Conservation (phyloP, 352 stramenopile genomes). For the Phytophthora podocarpi region DNA sequence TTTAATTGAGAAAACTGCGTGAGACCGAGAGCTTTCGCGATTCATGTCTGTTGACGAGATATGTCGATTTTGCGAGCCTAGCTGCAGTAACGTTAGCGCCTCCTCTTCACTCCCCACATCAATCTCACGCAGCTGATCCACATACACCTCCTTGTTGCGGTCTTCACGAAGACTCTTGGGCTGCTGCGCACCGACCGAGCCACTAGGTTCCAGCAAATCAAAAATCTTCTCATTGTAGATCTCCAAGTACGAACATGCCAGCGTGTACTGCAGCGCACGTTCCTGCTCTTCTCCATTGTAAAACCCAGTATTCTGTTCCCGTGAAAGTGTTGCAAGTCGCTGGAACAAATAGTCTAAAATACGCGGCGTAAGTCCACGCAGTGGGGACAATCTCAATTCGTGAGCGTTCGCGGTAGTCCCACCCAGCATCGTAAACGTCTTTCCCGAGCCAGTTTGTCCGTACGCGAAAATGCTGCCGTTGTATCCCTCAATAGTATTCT, state of each 20-base stretch:
- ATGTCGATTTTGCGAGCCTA: slow-evolving; percentile 88
- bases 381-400: slow-evolving; percentile 51
- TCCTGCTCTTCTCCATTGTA: slow-evolving; percentile 35
- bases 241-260: slow-evolving; percentile 89
- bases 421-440: slow-evolving; percentile 91
- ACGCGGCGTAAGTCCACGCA: slow-evolving; percentile 80
- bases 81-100: slow-evolving; percentile 74
- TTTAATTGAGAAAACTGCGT: slow-evolving; percentile 97
- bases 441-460: slow-evolving; percentile 87
- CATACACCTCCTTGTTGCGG: slow-evolving; percentile 76
- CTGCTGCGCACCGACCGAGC: slow-evolving; percentile 46
- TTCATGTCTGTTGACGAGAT: slow-evolving; percentile 98
- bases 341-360: slow-evolving; percentile 87
- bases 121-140: slow-evolving; percentile 77
- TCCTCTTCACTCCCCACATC: slow-evolving; percentile 65
- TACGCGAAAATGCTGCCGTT: slow-evolving; percentile 92
- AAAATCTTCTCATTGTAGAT: slow-evolving; percentile 94
- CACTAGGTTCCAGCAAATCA: slow-evolving; percentile 77
- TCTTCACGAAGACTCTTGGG: slow-evolving; percentile 82
- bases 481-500: slow-evolving; percentile 85
- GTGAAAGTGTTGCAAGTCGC: slow-evolving; percentile 48
- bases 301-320: slow-evolving; percentile 47
- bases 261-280: slow-evolving; percentile 52
- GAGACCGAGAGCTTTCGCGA: slow-evolving; percentile 93
- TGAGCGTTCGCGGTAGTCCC: slow-evolving; percentile 38